These are phyloP conservation scores for Beta lomatogona DNA, from an alignment of 179 eudicot genomes.

Conservation along the genomic window DNA sequence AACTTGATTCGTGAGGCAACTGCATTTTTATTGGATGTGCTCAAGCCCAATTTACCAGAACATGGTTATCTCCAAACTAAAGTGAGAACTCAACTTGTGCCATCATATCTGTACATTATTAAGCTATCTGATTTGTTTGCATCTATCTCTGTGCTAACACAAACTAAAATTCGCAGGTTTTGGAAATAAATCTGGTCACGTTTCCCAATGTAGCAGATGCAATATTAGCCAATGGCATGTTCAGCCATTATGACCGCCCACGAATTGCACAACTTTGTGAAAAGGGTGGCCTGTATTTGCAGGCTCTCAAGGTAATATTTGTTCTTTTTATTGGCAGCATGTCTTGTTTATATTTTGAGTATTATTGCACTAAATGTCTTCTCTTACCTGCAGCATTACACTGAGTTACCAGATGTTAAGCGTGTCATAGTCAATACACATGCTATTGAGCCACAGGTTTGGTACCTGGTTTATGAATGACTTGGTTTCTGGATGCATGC, in stretches of 20 bases:
- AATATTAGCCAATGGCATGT: slow-evolving; percentile 58
- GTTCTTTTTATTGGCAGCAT: slow-evolving; percentile 1
- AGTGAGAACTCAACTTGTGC: slow-evolving; percentile 36
- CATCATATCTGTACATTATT: background rate
- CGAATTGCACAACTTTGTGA: slow-evolving; percentile 58
- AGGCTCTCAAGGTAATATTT: slow-evolving; percentile 44
- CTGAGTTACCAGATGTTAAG: slow-evolving; percentile 51
- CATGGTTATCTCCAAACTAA: slow-evolving; percentile 89
- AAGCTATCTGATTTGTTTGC: background rate
- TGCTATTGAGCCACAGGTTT: slow-evolving; percentile 61
- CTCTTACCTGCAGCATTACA: slow-evolving; percentile 45
- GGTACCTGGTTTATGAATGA: slow-evolving; percentile 10
- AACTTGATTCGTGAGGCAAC: slow-evolving; percentile 99
- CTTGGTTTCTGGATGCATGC: background rate
- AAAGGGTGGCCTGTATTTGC: slow-evolving; percentile 50
- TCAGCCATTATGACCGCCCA: slow-evolving; percentile 58
- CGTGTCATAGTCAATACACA: slow-evolving; percentile 58
- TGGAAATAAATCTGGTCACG: slow-evolving; percentile 95
- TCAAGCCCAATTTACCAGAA: slow-evolving; percentile 92
- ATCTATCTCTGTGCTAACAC: slow-evolving; percentile 9
- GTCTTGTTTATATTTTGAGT: background rate
- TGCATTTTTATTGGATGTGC: slow-evolving; percentile 92
- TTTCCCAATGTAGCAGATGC: slow-evolving; percentile 98
- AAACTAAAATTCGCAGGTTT: slow-evolving; percentile 49
- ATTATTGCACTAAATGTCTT: slow-evolving; percentile 18